A percentile compares a stretch with the other conserved stretches of the same genome.
These are phyloP conservation scores for Candida montana DNA, from an alignment of 805 yeast genomes.

Conservation along the genomic window DNA sequence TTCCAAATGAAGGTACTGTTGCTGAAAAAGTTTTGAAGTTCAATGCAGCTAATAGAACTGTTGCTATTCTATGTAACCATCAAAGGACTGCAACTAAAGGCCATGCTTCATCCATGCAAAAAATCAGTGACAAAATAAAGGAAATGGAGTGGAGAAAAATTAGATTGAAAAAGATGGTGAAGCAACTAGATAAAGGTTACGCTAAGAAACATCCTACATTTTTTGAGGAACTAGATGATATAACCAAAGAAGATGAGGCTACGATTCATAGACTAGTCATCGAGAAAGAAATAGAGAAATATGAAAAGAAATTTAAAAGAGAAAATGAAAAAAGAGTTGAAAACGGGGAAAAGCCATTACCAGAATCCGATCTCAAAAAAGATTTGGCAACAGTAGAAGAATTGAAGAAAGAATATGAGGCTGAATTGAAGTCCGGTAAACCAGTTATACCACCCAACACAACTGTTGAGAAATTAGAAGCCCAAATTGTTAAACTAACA, in stretches of 20 bases:
- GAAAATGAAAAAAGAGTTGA: constrained; percentile 70
- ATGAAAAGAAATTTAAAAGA: constrained; percentile 57
- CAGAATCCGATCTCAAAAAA: constrained; percentile 52
- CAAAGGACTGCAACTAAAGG: constrained; percentile 87
- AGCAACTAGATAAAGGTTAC: constrained; percentile 52
- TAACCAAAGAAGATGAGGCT: constrained; percentile 59
- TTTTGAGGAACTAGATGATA: constrained; percentile 63
- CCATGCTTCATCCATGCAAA: constrained; percentile 76
- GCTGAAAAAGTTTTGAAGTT: constrained; percentile 82
- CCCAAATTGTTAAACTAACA: constrained; percentile 67
- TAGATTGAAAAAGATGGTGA: constrained; percentile 64
- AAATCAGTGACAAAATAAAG: constrained; percentile 67
- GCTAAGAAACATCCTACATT: constrained; percentile 48
- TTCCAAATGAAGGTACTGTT: constrained; percentile 81
- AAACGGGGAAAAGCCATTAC: constrained; percentile 49
- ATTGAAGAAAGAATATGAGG: constrained; percentile 41
- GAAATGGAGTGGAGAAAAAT: constrained; percentile 85
- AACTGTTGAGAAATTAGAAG: constrained; percentile 60
- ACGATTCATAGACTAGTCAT: constrained; percentile 54
- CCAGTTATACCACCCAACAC: constrained; percentile 46
- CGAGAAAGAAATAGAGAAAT: constrained; percentile 61
- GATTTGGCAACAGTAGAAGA: constrained; percentile 53
- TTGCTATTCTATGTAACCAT: constrained; percentile 94
- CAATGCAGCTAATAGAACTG: constrained; percentile 94
- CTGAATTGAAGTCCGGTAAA: constrained; percentile 55